Base-by-base conservation (phyloP, 306 rosid species). In the Astragalus membranaceus region DNA sequence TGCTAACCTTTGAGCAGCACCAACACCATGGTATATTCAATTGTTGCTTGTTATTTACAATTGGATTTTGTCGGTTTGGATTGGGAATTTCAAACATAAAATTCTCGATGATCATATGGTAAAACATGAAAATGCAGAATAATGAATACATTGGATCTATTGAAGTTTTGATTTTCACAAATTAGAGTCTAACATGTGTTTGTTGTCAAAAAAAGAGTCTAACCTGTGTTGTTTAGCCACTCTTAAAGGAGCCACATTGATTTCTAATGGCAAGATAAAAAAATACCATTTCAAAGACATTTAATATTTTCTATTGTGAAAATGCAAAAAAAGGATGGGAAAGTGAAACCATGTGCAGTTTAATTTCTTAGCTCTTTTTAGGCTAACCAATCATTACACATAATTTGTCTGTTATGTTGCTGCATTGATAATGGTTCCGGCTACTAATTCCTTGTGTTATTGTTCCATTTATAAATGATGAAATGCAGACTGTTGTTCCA, bases 1-100 rank as follows among this genome's bases (percentile, higher is more conserved):
- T 70, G 76, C 32, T 36, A 35, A 33, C 36, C 53, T 52, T 13
- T 17, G 59, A 54, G 73, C 57, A 46, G 51, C 26, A 39, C n/a
- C n/a, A n/a, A n/a, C n/a, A n/a, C 64, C 48, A 48, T 4, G 20
- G 2, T 47, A 55, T 55, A 50, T 74, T 54, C 26, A 37, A n/a
- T 37, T 63, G 16, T 46, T 68, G 54, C 50, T 39, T 62, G 63
- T 60, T 69, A 43, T 30, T 67, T 39, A 36, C 43, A 63, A 61
- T 53, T 43, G 62, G 48, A 64, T 14, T 68, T 74, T 68, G 44
- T 51, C 68, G 59, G 49, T 58, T 15, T 61, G 53, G 65, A 26
- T 62, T 74, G 36, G 47, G 47, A 74, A 35, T 54, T 64, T 59
- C 16, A 47, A 33, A 3, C 11, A 62, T 26, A 20, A 29, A 69